Conservation (phyloP, 2,329 filamentous ascomycete species). For the Trichoderma gracile region DNA sequence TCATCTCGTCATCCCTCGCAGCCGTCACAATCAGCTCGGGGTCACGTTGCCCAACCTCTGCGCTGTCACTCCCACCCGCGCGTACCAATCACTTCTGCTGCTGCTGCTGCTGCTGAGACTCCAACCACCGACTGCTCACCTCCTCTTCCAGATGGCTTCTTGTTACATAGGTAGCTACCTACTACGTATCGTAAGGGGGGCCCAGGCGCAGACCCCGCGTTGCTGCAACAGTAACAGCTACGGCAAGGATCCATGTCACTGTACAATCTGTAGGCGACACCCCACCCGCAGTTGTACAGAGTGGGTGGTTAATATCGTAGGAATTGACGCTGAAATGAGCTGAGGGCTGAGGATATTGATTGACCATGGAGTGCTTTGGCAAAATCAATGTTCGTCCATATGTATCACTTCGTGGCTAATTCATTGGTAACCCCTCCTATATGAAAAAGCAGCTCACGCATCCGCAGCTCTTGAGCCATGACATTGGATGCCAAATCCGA, state of each 20-base stretch:
- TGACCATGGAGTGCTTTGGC: neutral
- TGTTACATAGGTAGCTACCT: no score
- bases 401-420: no score
- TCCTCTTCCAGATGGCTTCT: slow-evolving; percentile 8
- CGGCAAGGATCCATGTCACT: neutral
- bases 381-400: no score
- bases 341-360: neutral
- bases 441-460: no score
- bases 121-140: neutral
- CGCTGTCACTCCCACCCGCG: neutral
- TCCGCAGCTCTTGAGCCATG: no score
- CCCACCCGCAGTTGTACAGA: neutral
- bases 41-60: slow-evolving; percentile 1
- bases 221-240: neutral
- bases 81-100: neutral
- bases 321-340: neutral
- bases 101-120: neutral
- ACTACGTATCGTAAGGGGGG: neutral
- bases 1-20: neutral
- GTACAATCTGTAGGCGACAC: neutral
- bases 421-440: no score
- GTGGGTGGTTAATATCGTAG: neutral
- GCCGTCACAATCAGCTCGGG: slow-evolving; percentile 7
- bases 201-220: slow-evolving; percentile 12
- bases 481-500: neutral